A percentile compares a stretch with the other conserved stretches of the same genome.
These are phyloP conservation scores for Boletellus ananas DNA, from an alignment of 768 basidiomycete species.

Conservation along the genomic window DNA sequence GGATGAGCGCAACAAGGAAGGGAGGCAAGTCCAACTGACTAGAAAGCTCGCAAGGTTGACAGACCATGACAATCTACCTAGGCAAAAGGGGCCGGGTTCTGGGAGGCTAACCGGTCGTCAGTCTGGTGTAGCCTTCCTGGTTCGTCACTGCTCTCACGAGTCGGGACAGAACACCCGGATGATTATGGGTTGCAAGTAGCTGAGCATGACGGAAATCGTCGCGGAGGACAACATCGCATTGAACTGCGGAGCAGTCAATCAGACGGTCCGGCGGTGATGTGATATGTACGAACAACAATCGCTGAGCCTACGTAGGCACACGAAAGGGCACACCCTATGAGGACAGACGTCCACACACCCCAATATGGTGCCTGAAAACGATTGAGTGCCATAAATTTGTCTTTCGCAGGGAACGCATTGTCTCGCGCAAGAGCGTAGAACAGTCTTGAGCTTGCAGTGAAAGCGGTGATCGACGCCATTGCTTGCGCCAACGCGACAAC, in stretches of 20 bases:
- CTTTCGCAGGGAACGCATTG: slow-evolving; percentile 46
- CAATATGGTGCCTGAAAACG: slow-evolving; percentile 50
- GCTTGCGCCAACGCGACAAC: slow-evolving; percentile 49
- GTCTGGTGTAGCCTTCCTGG: neutral
- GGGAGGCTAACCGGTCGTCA: slow-evolving; percentile 34
- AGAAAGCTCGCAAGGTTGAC: slow-evolving; percentile 47
- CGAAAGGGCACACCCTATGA: slow-evolving; percentile 51
- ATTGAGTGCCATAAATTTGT: slow-evolving; percentile 47
- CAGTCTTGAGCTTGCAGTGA: slow-evolving; percentile 53
- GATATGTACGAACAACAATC: slow-evolving; percentile 42
- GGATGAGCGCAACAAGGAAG: neutral
- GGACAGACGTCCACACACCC: slow-evolving; percentile 53
- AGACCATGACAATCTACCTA: slow-evolving; percentile 50
- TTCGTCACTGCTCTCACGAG: slow-evolving; percentile 33
- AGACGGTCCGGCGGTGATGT: neutral
- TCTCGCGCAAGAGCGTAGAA: slow-evolving; percentile 57
- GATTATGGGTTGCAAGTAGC: slow-evolving; percentile 54
- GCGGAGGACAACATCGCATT: slow-evolving; percentile 55
- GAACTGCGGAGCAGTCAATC: slow-evolving; percentile 32
- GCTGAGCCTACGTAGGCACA: slow-evolving; percentile 57
- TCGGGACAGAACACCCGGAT: slow-evolving; percentile 57
- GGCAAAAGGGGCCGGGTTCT: slow-evolving; percentile 46
- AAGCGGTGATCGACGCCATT: slow-evolving; percentile 55
- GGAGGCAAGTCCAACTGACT: slow-evolving; percentile 27
- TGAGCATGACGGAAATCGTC: slow-evolving; percentile 55